Evolutionary conservation across 345 rosid genomes (phyloP).

Genomic region (Syzygium grande): DNA sequence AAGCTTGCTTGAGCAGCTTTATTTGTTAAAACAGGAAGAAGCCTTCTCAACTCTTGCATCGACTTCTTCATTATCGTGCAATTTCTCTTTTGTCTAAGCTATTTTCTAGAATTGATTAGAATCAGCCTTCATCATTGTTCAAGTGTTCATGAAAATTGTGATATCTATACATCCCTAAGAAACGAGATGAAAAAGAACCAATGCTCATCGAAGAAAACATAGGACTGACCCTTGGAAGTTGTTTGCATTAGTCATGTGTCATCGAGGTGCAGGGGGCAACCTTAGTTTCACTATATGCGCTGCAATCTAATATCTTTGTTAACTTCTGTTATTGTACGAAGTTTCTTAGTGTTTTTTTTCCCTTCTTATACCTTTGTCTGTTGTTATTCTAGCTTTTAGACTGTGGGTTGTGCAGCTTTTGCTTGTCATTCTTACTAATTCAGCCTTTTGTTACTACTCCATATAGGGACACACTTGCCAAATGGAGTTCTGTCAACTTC

Average conservation of each 20-base stretch:
- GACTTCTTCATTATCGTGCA: not conserved
- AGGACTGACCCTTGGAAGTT: not conserved
- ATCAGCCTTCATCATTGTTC: not conserved
- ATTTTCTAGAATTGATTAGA: not conserved
- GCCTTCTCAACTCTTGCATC: not conserved
- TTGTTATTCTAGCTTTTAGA: not conserved
- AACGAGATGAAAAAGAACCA: not conserved
- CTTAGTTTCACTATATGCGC: not conserved
- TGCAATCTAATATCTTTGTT: not conserved
- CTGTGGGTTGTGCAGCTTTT: not conserved
- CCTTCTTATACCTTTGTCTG: not conserved
- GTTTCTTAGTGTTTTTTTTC: not conserved
- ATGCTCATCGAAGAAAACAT: not conserved
- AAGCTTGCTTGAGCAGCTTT: not conserved
- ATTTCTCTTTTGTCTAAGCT: not conserved
- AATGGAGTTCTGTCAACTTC: slow-evolving; percentile 45
- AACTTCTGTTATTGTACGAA: not conserved
- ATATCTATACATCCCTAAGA: not conserved
- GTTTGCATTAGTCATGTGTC: not conserved
- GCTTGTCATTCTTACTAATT: not conserved
- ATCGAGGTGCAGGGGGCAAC: not conserved
- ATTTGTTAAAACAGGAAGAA: not conserved
- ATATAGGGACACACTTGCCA: slow-evolving; percentile 33
- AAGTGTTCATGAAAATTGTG: not conserved
- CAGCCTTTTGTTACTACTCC: not conserved